These are phyloP conservation scores for Apiospora aurea DNA, from an alignment of 2,329 filamentous ascomycete species.

Conservation along the genomic window DNA sequence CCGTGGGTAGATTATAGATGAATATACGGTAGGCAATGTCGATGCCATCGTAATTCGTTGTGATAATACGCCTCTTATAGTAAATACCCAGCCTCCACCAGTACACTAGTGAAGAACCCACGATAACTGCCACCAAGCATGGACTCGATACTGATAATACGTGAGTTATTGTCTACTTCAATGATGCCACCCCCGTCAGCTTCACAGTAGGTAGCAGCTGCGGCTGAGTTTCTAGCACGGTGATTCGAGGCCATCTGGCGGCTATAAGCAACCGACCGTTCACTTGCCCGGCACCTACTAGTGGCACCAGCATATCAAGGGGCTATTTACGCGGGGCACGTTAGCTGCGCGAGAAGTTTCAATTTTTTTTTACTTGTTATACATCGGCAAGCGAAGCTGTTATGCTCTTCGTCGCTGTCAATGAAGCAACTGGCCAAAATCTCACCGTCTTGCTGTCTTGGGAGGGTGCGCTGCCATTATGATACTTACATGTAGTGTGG, in stretches of 20 bases:
- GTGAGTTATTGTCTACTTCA: neutral
- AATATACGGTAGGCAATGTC: neutral
- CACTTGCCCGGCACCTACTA: neutral
- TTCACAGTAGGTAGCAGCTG: neutral
- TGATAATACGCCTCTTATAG: slow-evolving; percentile 5
- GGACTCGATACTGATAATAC: neutral
- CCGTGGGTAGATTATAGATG: neutral
- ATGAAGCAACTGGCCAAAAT: neutral
- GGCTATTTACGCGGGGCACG: neutral
- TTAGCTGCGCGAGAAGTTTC: neutral
- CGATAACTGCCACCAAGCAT: neutral
- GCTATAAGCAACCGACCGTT: neutral
- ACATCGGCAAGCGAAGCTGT: neutral
- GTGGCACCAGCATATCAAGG: neutral
- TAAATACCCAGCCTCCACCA: neutral
- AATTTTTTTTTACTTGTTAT: neutral
- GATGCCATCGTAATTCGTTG: neutral
- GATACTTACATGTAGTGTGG: too few species aligned
- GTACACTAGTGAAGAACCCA: neutral
- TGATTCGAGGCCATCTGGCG: neutral
- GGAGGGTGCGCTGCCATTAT: neutral
- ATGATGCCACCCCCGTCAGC: neutral
- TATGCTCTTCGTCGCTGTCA: neutral
- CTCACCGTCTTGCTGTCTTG: neutral
- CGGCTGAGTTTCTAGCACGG: neutral